Evolutionary conservation across 2,329 filamentous ascomycete genomes (phyloP), one percentile per base, ranked within the genome.

Genomic region (Chaetomiaceae sp.): DNA sequence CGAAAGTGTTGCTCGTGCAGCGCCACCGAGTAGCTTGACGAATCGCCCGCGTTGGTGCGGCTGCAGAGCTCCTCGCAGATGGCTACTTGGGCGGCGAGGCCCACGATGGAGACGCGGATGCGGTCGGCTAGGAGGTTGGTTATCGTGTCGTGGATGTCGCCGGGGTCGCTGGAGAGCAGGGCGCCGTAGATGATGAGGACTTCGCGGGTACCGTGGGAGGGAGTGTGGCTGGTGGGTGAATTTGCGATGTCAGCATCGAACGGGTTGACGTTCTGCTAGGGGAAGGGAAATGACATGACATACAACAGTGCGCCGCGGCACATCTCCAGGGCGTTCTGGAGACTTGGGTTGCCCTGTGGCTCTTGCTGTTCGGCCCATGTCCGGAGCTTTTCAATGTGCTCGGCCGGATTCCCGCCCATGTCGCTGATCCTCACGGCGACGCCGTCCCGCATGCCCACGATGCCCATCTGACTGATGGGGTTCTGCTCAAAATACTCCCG

Each of bases 401-500:
- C 89, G 8, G 85, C 85, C 2, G 92, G 90, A 66, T 96, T 96
- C 9, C 94, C 94, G 51, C 87, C 87, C 76, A 97, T 85, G 65
- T 96, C 89, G 66, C 87, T 94, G 58, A 99, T 81, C 34, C 89
- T 78, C 21, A 95, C 76, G 2, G 91, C 91, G 14, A 97, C 77
- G 14, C 94, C 94, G 67, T 97, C 94, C 57, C 89, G 83, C 88
- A 97, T 96, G 46, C 89, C 92, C 34, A 99, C 76, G 27, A 99
- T 86, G 21, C 88, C 91, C 52, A 99, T 81, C 71, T 99, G 94
- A 9, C 90, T 95, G 61, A 99, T 97, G 10, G 94, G 94, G 65
- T 99, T 99, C 71, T 99, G 94, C 71, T 97, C 94, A 67, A 97
- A 99, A 72, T 90, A 99, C 69, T 96, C 92, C 54, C 85, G 81